phyloP scores from a whole-genome alignment of 208 protist genomes.

The Strigomonas culicis region DNA sequence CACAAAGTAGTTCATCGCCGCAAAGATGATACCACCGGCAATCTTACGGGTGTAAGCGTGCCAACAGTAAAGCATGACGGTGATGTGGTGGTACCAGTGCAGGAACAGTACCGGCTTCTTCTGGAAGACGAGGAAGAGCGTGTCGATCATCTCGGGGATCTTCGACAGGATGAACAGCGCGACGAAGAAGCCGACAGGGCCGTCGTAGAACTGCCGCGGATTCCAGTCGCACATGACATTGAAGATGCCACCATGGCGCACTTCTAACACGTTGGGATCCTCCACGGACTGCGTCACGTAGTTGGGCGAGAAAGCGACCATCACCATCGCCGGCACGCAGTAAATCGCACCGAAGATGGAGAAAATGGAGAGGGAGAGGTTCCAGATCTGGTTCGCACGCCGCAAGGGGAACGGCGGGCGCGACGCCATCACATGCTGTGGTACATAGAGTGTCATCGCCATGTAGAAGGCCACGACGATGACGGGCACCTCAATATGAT shows the following conservation, averaged over 20 bases:
- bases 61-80: conserved; percentile 92
- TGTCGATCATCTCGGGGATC: conserved; percentile 87
- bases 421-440: conserved; percentile 58
- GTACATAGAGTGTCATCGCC: conserved; percentile 60
- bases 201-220: conserved; percentile 43
- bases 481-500: conserved; percentile 53
- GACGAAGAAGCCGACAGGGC: conserved; percentile 59
- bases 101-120: conserved; percentile 87
- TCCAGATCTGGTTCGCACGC: conserved; percentile 62
- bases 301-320: conserved; percentile 8
- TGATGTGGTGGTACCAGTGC: conserved; percentile 94
- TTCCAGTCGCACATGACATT: conserved; percentile 52
- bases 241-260: conserved; percentile 32
- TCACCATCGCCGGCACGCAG: conserved; percentile 40
- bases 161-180: conserved; percentile 78
- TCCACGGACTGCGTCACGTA: conserved; percentile 12
- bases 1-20: conserved; percentile 93
- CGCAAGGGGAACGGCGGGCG: conserved; percentile 52
- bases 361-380: conserved; percentile 73
- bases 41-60: conserved; percentile 52
- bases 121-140: conserved; percentile 76
- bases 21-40: conserved; percentile 73
- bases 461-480: conserved; percentile 48
- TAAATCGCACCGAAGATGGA: conserved; percentile 60
- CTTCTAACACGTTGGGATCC: background rate